Evolutionary conservation across 2,329 filamentous ascomycete genomes (phyloP), one percentile per base, ranked within the genome.

Genomic region (Aureobasidium vineae): DNA sequence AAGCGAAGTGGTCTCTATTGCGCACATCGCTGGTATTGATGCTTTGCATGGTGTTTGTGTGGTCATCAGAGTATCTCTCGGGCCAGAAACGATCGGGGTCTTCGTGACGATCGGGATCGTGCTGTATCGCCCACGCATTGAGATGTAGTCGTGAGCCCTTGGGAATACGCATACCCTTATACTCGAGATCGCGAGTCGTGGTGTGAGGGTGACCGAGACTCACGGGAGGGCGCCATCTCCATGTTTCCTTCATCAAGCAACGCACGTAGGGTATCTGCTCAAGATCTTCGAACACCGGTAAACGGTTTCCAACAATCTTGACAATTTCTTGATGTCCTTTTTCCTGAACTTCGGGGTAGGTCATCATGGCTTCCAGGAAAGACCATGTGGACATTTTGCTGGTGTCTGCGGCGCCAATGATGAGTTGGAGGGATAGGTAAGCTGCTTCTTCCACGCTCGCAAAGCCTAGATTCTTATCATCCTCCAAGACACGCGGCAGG

Each of bases 171-270:
- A 75, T 75, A 67, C 76, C 76, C 26, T 75, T 72, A 69, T 77
- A 77, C 59, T 75, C 72, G 67, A 77, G 74, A 43, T 78, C 76
- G 60, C 76, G 74, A 26, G 75, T 71, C 1, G 72, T 71, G 5
- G 74, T 72, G 68, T 77, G 76, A 4, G 75, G 74, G 8, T 77
- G 75, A 43, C 76, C 76, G 28, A 86, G 83, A 53, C 47, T 47
- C 45, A 60, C 59, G 36, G 83, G 80, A 6, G 84, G 85, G 54
- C 83, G 77, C 84, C 84, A 86, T 54, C 85, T 77, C 21, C 85
- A 72, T 15, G 82, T 83, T 74, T 87, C 85, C 73, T 86, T 86
- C 26, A 86, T 75, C 47, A 83, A 82, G 2, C 84, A 84, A 15
- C 84, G 77, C 15, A 86, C 78, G 0, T 78, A 83, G 0, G 84